A percentile compares a stretch with the other conserved stretches of the same genome.
Evolutionary conservation across 306 rosid species (phyloP).

Genomic region (Crotalaria pallida): DNA sequence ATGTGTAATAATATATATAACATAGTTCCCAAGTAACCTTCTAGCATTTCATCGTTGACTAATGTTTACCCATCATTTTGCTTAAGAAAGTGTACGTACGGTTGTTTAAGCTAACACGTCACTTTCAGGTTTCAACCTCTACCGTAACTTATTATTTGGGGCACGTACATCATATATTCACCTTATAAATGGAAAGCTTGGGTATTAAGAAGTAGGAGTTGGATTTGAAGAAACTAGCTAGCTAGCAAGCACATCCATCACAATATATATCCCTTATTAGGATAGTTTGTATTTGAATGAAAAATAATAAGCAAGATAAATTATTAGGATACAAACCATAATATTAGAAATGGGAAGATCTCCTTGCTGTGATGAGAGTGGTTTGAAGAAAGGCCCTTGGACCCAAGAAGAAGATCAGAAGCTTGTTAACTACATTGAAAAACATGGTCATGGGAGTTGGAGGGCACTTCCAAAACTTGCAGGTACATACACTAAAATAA

Average conservation of each 20-base stretch:
- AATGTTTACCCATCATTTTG: background rate
- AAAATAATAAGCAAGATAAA: background rate
- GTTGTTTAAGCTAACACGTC: slow-evolving; percentile 4
- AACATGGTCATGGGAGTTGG: slow-evolving; percentile 34
- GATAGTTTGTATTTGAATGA: background rate
- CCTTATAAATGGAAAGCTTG: slow-evolving; percentile 20
- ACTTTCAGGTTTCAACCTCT: slow-evolving; percentile 18
- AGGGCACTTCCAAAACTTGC: slow-evolving; percentile 38
- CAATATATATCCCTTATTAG: background rate
- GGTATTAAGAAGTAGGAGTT: background rate
- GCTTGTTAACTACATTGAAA: slow-evolving; percentile 18
- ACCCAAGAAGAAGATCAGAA: slow-evolving; percentile 35
- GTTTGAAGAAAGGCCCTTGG: slow-evolving; percentile 41
- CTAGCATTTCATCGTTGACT: background rate
- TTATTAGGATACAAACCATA: background rate
- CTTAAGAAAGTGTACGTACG: background rate
- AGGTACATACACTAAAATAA: slow-evolving; percentile 14
- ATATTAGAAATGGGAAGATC: slow-evolving; percentile 28
- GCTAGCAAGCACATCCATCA: too few species aligned
- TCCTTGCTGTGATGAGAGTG: slow-evolving; percentile 28
- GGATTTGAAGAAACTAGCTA: slow-evolving; percentile 5
- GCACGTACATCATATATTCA: background rate
- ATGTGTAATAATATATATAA: background rate
- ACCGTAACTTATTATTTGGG: background rate
- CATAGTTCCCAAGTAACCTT: background rate